A percentile compares a stretch with the other conserved stretches of the same genome.
Conservation (phyloP, 805 yeast species). For the Yamadazyma scolyti region DNA sequence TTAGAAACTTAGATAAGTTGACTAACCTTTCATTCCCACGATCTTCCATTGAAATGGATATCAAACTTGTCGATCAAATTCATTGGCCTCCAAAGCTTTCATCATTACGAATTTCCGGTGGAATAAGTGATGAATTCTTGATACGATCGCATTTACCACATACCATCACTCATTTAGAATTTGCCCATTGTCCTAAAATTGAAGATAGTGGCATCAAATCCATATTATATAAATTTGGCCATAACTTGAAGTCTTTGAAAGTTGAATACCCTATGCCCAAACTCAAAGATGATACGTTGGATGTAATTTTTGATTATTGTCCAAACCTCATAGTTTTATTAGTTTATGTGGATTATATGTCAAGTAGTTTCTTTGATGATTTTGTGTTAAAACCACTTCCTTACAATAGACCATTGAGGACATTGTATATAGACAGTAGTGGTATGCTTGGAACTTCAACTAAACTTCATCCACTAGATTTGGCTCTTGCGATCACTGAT, state of each 20-base stretch:
- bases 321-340: slow-evolving; percentile 64
- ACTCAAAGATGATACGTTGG: slow-evolving; percentile 64
- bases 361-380: slow-evolving; percentile 39
- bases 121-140: slow-evolving; percentile 79
- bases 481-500: slow-evolving; percentile 80
- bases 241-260: slow-evolving; percentile 55
- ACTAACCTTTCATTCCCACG: slow-evolving; percentile 85
- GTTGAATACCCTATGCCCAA: slow-evolving; percentile 90
- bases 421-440: slow-evolving; percentile 72
- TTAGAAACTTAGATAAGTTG: slow-evolving; percentile 55
- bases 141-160: slow-evolving; percentile 66
- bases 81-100: slow-evolving; percentile 79
- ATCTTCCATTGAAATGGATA: slow-evolving; percentile 68
- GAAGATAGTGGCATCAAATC: slow-evolving; percentile 61
- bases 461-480: slow-evolving; percentile 83
- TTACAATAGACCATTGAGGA: slow-evolving; percentile 47
- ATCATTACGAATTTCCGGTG: slow-evolving; percentile 80
- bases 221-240: slow-evolving; percentile 63
- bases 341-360: slow-evolving; percentile 75
- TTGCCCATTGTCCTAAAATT: slow-evolving; percentile 84
- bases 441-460: slow-evolving; percentile 83
- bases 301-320: slow-evolving; percentile 69
- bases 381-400: slow-evolving; percentile 21
- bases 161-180: slow-evolving; percentile 65
- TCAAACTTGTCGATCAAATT: slow-evolving; percentile 41